Evolutionary conservation across 2,329 filamentous ascomycete genomes (phyloP), one percentile per base, ranked within the genome.

Genomic region (Apiospora sp.): DNA sequence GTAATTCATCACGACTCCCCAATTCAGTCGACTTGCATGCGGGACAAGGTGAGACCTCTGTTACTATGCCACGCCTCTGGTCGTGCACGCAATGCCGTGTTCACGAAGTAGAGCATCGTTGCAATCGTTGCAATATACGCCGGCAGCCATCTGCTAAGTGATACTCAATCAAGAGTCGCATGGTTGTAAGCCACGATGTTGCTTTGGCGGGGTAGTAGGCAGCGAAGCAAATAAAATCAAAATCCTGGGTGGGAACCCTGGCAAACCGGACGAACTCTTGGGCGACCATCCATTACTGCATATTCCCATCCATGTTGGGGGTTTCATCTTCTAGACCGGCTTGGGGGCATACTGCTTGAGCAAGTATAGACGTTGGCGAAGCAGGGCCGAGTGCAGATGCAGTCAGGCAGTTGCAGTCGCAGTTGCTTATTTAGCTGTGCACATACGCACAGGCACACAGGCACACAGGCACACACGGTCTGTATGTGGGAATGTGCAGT

Each of bases 21-120:
- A 64, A 41, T 64, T 37, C 58, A 64, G 34, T 64, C 34, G 58
- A 64, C 58, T 12, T 64, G 58, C 58, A 64, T 41, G 58, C 58
- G 41, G 34, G 22, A 64, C 19, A 41, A 41, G 10, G 30, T 64
- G 58, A 64, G 58, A 64, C 58, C 58, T 64, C 58, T 64, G 58
- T 41, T 64, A 64, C 58, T 64, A 64, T 64, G 58, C 58, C 58
- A 64, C 58, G 58, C 58, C 58, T 41, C 19, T 64, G 58, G 34
- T 64, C 19, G 58, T 64, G 58, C 58, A 64, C 58, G 37, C 37
- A 41, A n/a, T 64, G 58, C 13, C 19, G 58, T 64, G 58, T 5
- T 24, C 58, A 22, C 58, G 10, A 64, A 64, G 58, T 64, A 22
- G 30, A 64, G 58, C 58, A 41, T n/a, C 34, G 58, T 64, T 64